A percentile compares a stretch with the other conserved stretches of the same genome.
Evolutionary conservation across 2,329 filamentous ascomycete species (phyloP).

Genomic region (Fusarium armeniacum): DNA sequence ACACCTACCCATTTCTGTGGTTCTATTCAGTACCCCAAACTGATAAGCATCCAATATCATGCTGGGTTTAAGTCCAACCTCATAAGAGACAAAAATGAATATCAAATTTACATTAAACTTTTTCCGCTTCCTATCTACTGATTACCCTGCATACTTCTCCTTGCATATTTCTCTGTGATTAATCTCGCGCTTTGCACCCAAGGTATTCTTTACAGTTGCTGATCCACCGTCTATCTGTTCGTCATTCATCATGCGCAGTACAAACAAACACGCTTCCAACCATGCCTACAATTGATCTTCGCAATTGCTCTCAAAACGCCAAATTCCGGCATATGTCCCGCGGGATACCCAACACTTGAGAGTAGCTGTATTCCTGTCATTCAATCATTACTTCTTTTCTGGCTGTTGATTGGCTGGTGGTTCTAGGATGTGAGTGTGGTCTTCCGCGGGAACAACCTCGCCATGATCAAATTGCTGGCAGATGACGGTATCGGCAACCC

Average conservation of each 20-base stretch:
- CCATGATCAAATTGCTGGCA: slow-evolving; percentile 83
- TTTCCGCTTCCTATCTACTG: slow-evolving; percentile 1
- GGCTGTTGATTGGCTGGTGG: slow-evolving; percentile 67
- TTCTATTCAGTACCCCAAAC: slow-evolving; percentile 15
- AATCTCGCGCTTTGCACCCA: slow-evolving; percentile 20
- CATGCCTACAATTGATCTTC: slow-evolving; percentile 33
- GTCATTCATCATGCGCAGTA: slow-evolving; percentile 40
- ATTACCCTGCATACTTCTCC: slow-evolving; percentile 8
- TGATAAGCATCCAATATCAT: neutral
- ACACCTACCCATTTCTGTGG: slow-evolving; percentile 16
- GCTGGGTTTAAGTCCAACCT: slow-evolving; percentile 5
- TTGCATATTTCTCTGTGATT: slow-evolving; percentile 17
- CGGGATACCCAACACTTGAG: slow-evolving; percentile 17
- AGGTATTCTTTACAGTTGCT: slow-evolving; percentile 39
- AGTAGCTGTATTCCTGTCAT: slow-evolving; percentile 4
- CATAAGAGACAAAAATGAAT: neutral
- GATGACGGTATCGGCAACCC: slow-evolving; percentile 87
- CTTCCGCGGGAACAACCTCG: slow-evolving; percentile 76
- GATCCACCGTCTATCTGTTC: slow-evolving; percentile 47
- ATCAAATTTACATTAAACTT: slow-evolving; percentile 29
- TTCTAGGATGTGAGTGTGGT: slow-evolving; percentile 89
- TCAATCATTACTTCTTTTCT: slow-evolving; percentile 43
- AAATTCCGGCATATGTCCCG: slow-evolving; percentile 27
- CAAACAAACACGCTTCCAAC: slow-evolving; percentile 39
- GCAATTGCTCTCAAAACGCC: slow-evolving; percentile 46